phyloP scores from a whole-genome alignment of 495 filamentous ascomycete species.

The Penicillium desertorum region DNA sequence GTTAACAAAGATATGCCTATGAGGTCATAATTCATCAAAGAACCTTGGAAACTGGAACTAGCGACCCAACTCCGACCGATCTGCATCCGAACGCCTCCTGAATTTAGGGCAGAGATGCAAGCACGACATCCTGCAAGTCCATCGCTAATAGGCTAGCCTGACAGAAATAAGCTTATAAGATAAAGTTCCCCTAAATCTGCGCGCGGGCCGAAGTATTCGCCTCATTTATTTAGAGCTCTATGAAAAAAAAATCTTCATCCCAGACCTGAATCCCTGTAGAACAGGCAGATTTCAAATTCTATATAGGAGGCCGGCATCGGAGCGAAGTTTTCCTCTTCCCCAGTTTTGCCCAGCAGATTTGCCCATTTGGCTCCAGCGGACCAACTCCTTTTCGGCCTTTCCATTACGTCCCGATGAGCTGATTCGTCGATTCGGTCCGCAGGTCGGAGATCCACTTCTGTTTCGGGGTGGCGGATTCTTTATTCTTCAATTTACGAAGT shows the following conservation, averaged over 20 bases:
- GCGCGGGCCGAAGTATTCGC: not conserved
- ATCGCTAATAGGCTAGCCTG: not conserved
- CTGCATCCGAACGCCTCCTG: not conserved
- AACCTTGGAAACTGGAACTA: not conserved
- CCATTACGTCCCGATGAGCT: conserved; percentile 25
- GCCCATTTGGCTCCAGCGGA: not conserved
- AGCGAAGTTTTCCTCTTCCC: conserved; percentile 16
- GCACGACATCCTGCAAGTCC: not conserved
- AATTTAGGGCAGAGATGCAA: not conserved
- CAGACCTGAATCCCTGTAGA: not conserved
- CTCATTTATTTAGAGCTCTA: not conserved
- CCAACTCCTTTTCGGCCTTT: conserved; percentile 15
- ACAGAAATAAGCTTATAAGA: not conserved
- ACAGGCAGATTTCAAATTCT: not conserved
- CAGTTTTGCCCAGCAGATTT: conserved; percentile 11
- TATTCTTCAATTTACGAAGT: conserved; percentile 7
- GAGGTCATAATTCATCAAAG: not conserved
- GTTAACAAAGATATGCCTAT: not conserved
- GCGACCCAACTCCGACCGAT: not conserved
- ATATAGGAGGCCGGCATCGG: conserved; percentile 12
- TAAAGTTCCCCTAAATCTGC: not conserved
- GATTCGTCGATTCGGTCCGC: conserved; percentile 23
- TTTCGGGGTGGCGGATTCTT: conserved; percentile 11
- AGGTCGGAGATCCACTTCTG: conserved; percentile 11
- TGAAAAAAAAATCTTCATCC: not conserved